Evolutionary conservation across 2,329 filamentous ascomycete genomes (phyloP).

Genomic region (Allantophomopsis lycopodina): DNA sequence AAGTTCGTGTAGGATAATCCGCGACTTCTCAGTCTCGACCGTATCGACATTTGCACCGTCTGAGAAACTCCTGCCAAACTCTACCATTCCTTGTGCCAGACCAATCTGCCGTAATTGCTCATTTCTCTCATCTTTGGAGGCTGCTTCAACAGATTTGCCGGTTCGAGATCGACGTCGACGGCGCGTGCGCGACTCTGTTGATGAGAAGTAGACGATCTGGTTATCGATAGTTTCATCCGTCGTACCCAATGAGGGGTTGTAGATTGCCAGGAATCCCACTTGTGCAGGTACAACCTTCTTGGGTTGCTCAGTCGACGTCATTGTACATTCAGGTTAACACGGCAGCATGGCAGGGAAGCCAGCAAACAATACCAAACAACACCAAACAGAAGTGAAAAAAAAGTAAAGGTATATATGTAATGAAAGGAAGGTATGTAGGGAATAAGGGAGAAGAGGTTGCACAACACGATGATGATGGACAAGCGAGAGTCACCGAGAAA

Average conservation of each 20-base stretch:
- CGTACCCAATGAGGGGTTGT: conserved; percentile 71
- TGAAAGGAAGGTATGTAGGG: too few species aligned
- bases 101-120: conserved; percentile 86
- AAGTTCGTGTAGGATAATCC: conserved; percentile 75
- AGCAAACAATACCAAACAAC: too few species aligned
- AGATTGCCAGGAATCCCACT: conserved; percentile 85
- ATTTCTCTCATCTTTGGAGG: conserved; percentile 55
- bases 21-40: conserved; percentile 81
- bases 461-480: too few species aligned
- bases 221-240: conserved; percentile 47
- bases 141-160: conserved; percentile 13
- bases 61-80: conserved; percentile 82
- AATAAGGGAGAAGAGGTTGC: too few species aligned
- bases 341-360: neutral
- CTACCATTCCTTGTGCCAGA: conserved; percentile 90
- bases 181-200: conserved; percentile 5
- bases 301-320: conserved; percentile 7
- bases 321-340: conserved; percentile 8
- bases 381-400: too few species aligned
- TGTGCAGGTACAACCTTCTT: conserved; percentile 48
- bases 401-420: too few species aligned
- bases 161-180: neutral
- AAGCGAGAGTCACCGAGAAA: too few species aligned
- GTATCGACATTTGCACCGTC: conserved; percentile 63
- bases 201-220: conserved; percentile 81